Base-by-base conservation (phyloP, 2,329 filamentous ascomycete species). In the Fusarium sp. region DNA sequence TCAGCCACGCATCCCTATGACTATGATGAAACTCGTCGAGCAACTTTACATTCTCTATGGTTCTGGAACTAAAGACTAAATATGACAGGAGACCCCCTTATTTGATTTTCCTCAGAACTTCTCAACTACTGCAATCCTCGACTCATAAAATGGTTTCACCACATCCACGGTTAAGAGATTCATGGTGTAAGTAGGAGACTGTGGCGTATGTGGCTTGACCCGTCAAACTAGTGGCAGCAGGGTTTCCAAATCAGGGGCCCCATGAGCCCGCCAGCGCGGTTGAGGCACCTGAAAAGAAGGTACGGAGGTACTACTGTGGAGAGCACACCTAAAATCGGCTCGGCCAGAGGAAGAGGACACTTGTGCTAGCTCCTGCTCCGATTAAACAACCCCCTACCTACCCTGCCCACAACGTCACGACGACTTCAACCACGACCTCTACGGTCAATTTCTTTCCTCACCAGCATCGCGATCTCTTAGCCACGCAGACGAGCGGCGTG, bases 331-430 rank as follows among this genome's bases (percentile, higher is more conserved):
- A 76, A 72, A 77, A 75, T 71, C 72, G 76, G 56, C 69, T 70
- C 59, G 66, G 66, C 65, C 56, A 68, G 34, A 59, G 71, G 69
- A 79, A 79, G 77, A 79, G 77, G 77, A 79, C 77, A 79, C 77
- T 79, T 79, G 75, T 79, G 77, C 77, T 78, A 79, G 76, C 77
- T 69, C 72, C 71, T 74, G 35, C 63, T 62, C 43, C 58, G 61
- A 77, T 66, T 77, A 59, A 59, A 65, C 62, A 67, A 66, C 67
- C 68, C 70, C 73, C 73, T 76, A 76, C 75, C 74, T 72, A 52
- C 48, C 48, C 66, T 73, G 73, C 75, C 76, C 64, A 73, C 74
- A 79, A 71, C 73, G 74, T 76, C 71, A 71, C 70, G 61, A 73
- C 70, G 57, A 75, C 68, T 73, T 74, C 62, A 39, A 66, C 65